Evolutionary conservation across 2,329 filamentous ascomycete genomes (phyloP).

Genomic region (Paraphaeosphaeria sporulosa): DNA sequence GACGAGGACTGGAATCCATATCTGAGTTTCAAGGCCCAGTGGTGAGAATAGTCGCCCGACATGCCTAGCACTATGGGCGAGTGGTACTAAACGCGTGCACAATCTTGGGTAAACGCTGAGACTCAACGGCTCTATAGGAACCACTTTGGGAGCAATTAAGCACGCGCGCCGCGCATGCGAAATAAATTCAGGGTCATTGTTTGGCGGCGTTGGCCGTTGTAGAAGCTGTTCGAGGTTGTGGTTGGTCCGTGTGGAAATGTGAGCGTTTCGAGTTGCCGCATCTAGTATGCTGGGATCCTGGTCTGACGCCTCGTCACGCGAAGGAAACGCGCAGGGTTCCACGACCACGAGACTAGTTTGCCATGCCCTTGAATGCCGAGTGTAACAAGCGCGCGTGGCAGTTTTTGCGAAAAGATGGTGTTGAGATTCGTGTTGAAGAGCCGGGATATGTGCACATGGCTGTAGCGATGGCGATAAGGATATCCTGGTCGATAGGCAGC

Average conservation of each 20-base stretch:
- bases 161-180: constrained; percentile 9
- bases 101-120: constrained; percentile 12
- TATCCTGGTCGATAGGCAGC: background rate
- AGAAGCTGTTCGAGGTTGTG: background rate
- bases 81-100: background rate
- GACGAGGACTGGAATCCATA: background rate
- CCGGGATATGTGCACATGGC: background rate
- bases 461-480: background rate
- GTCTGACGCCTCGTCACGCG: constrained; percentile 11
- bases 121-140: background rate
- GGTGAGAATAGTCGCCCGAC: constrained; percentile 8
- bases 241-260: constrained; percentile 6
- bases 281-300: constrained; percentile 2
- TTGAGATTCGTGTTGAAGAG: background rate
- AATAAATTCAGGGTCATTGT: constrained; percentile 4
- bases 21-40: constrained; percentile 3
- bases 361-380: background rate
- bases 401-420: constrained; percentile 1
- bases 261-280: constrained; percentile 11
- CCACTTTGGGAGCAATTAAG: background rate
- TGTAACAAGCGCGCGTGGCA: background rate
- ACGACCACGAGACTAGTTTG: constrained; percentile 11
- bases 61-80: constrained; percentile 3
- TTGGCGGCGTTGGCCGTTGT: constrained; percentile 7
- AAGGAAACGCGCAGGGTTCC: constrained; percentile 10